Evolutionary conservation across 2,329 filamentous ascomycete genomes (phyloP).

Genomic region (Colletotrichum godetiae): DNA sequence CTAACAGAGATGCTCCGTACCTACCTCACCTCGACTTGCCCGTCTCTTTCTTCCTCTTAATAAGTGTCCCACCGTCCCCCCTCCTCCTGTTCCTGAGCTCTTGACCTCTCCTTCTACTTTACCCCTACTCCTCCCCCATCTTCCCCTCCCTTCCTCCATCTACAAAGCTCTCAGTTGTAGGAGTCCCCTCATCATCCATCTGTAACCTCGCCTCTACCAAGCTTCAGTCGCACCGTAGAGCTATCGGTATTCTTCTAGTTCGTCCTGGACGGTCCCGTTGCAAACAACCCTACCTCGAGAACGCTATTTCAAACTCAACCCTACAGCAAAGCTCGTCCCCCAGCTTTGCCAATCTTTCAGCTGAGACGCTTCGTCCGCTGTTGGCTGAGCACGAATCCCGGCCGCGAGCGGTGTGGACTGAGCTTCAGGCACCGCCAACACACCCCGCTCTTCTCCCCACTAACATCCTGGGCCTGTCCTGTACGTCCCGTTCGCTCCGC

Average conservation of each 20-base stretch:
- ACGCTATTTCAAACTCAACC: background rate
- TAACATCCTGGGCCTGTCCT: conserved; percentile 28
- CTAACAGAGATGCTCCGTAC: background rate
- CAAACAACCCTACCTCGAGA: conserved; percentile 4
- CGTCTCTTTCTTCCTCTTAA: conserved; percentile 18
- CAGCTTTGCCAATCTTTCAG: background rate
- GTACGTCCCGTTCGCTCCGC: conserved; percentile 25
- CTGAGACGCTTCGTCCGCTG: conserved; percentile 2
- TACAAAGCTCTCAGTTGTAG: conserved; percentile 8
- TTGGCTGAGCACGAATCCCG: conserved; percentile 23
- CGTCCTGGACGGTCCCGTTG: background rate
- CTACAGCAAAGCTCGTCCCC: background rate
- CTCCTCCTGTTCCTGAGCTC: background rate
- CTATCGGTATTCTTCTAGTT: conserved; percentile 7
- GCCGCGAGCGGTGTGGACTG: conserved; percentile 26
- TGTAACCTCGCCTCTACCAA: background rate
- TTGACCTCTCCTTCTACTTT: conserved; percentile 7
- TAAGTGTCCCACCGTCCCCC: conserved; percentile 15
- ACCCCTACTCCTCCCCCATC: conserved; percentile 9
- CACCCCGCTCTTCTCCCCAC: conserved; percentile 31
- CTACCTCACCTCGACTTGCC: background rate
- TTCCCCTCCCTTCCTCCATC: background rate
- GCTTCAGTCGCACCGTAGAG: background rate
- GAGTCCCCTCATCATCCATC: background rate
- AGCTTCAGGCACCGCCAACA: conserved; percentile 30